Base-by-base conservation (phyloP, 2,329 filamentous ascomycete genomes). In the Bipolaris victoriae region DNA sequence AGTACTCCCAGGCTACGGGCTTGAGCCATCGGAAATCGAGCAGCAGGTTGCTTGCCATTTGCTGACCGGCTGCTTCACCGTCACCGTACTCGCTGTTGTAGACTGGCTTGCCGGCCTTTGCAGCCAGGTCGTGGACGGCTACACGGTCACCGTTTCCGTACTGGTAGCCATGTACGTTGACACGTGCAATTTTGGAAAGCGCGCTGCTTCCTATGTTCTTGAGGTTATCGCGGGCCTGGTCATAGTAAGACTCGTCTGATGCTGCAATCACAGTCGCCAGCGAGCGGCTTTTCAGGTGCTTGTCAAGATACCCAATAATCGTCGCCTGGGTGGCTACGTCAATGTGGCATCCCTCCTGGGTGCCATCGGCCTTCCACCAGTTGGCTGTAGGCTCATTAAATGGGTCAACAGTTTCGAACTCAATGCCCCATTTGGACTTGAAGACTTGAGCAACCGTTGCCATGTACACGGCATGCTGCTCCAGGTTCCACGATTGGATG, bases 351-450 rank as follows among this genome's bases (percentile, higher is more conserved):
- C 55, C 55, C 40, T 58, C 55, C 36, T 58, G 55, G 5, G 55
- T 58, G 22, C 55, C 55, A 15, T 58, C 55, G 3, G 55, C 51
- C 18, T 58, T 58, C 55, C 55, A 58, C 55, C 55, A 58, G 46
- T 58, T 50, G 7, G 55, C 55, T 13, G 33, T 58, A 11, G 55
- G 55, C 51, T 58, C 55, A 11, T 58, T 58, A 35, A 58, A 58
- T 5, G 51, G 51, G 15, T 58, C 55, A 0, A 58, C 55, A 15
- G 51, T 55, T 16, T 55, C 55, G 5, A 58, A 58, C 13, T 49
- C 46, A 22, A 58, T 49, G 1, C 46, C 46, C 45, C 36, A 55
- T 7, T 55, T 58, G 31, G 37, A 43, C 29, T 58, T 58, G 46
- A 47, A 58, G 11, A 39, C 26, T 29, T 58, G 31, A 22, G 55